A percentile compares a stretch with the other conserved stretches of the same genome.
These are phyloP conservation scores for Dictyostelium firmibasis DNA, from an alignment of 78 protist genomes.

Conservation along the genomic window DNA sequence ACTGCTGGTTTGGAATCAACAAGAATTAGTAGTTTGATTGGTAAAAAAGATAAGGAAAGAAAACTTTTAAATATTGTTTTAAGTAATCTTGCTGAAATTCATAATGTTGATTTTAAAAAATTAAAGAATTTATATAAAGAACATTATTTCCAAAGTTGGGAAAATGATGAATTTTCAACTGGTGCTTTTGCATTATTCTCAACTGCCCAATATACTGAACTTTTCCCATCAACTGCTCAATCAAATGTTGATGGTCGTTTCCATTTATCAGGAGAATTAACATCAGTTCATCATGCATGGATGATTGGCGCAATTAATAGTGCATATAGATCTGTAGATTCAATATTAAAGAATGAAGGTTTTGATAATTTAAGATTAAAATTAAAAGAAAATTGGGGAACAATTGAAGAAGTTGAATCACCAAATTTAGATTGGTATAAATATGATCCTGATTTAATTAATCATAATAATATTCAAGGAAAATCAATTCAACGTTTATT, in stretches of 20 bases:
- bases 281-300: constrained; percentile 26
- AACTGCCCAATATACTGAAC: too few species aligned
- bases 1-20: too few species aligned
- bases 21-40: background rate
- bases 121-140: background rate
- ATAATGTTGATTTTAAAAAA: background rate
- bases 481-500: too few species aligned
- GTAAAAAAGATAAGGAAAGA: background rate
- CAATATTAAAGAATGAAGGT: background rate
- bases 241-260: constrained; percentile 29
- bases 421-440: background rate
- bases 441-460: too few species aligned
- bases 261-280: constrained; percentile 22
- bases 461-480: too few species aligned
- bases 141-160: too few species aligned
- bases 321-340: constrained; percentile 48
- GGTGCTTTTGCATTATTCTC: too few species aligned
- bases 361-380: background rate
- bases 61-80: background rate
- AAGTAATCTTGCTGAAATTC: constrained; percentile 21
- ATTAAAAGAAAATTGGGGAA: constrained; percentile 34
- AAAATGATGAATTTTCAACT: background rate
- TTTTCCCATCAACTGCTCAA: too few species aligned
- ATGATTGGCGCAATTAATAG: constrained; percentile 20
- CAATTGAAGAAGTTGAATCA: constrained; percentile 6